Conservation (phyloP, 1,284 basidiomycete species). For the Boletus semigastroideus region DNA sequence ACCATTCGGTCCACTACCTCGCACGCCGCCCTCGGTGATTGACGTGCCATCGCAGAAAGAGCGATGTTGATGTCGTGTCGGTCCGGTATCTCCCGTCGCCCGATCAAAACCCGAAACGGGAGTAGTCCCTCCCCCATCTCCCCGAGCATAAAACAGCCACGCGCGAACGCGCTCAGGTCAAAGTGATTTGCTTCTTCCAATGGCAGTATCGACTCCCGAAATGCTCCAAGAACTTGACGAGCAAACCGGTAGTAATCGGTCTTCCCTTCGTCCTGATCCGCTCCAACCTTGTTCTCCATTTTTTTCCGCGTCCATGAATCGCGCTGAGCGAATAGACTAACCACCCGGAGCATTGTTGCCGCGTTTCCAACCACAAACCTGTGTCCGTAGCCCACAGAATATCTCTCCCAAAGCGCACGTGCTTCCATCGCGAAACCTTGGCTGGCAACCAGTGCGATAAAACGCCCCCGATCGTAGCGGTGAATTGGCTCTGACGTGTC, state of each 20-base stretch:
- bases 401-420: slow-evolving; percentile 56
- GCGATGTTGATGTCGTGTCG: slow-evolving; percentile 62
- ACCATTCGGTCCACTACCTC: slow-evolving; percentile 51
- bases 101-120: slow-evolving; percentile 46
- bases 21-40: slow-evolving; percentile 46
- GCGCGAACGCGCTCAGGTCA: slow-evolving; percentile 58
- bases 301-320: slow-evolving; percentile 23
- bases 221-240: slow-evolving; percentile 46
- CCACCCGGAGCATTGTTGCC: slow-evolving; percentile 52
- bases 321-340: slow-evolving; percentile 49
- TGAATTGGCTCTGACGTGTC: slow-evolving; percentile 42
- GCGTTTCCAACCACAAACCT: slow-evolving; percentile 45
- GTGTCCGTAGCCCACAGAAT: slow-evolving; percentile 43
- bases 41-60: slow-evolving; percentile 51
- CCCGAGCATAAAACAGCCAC: slow-evolving; percentile 61
- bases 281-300: neutral
- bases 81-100: slow-evolving; percentile 55
- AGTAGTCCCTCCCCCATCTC: slow-evolving; percentile 45
- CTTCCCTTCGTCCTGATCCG: slow-evolving; percentile 1
- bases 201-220: slow-evolving; percentile 42
- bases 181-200: slow-evolving; percentile 48
- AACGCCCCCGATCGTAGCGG: slow-evolving; percentile 41
- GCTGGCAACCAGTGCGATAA: slow-evolving; percentile 48
- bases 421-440: slow-evolving; percentile 48
- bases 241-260: slow-evolving; percentile 39